Evolutionary conservation across 2,329 filamentous ascomycete genomes (phyloP).

Genomic region (Pseudogymnoascus sp.): DNA sequence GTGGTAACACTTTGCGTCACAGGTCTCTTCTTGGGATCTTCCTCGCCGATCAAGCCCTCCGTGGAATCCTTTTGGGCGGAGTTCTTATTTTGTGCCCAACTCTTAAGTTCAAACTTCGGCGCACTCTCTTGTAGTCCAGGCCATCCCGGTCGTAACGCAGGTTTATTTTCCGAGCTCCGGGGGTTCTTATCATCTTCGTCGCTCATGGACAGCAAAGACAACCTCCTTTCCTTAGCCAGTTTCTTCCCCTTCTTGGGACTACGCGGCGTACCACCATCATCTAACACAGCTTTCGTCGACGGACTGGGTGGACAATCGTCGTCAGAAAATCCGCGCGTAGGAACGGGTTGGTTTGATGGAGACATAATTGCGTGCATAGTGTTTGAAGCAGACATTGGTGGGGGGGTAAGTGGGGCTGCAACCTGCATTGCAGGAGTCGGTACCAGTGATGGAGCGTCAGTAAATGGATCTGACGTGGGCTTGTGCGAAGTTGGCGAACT

Average conservation of each 20-base stretch:
- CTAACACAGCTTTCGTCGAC: not conserved
- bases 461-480: not conserved
- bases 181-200: conserved; percentile 1
- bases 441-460: not conserved
- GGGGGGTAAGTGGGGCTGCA: conserved; percentile 1
- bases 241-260: conserved; percentile 9
- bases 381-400: not conserved
- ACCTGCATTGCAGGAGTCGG: not conserved
- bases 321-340: not conserved
- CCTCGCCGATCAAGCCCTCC: not conserved
- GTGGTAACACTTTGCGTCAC: not conserved
- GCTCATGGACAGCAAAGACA: not conserved
- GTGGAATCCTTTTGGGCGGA: not conserved
- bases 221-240: not conserved
- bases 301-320: not conserved
- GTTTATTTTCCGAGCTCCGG: not conserved
- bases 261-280: conserved; percentile 12
- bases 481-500: not conserved
- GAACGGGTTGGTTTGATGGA: conserved; percentile 10
- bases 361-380: conserved; percentile 10
- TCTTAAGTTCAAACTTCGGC: not conserved
- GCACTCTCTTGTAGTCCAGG: not conserved
- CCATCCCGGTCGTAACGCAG: not conserved
- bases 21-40: not conserved
- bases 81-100: not conserved